Base-by-base conservation (phyloP, 1,284 basidiomycete species). In the Acaromyces ingoldii region DNA sequence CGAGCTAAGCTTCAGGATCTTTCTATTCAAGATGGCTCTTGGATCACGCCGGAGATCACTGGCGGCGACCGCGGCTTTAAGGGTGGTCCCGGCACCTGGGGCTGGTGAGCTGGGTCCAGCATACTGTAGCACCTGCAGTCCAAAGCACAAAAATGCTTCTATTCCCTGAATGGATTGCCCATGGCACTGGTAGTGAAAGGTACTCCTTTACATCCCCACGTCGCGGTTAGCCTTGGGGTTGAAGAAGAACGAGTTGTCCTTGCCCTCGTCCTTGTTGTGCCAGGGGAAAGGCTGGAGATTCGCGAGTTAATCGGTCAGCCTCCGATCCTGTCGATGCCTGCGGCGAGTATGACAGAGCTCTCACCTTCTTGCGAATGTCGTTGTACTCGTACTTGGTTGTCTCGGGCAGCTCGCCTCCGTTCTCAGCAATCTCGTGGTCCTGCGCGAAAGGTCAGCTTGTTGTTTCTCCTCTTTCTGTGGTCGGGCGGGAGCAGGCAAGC, bases 11-110 rank as follows among this genome's bases (percentile, higher is more conserved):
- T 24, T 4, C 21, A 3, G 24, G 22, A 22, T 43, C 28, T 46
- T 21, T 3, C 15, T 38, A 31, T 6, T 30, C 41, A 31, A 68
- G 69, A 70, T 37, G 70, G 65, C 15, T 65, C 62, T 9, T 73
- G 70, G 69, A 70, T 68, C 46, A 72, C 69, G 19, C 67, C 69
- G 25, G 67, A 70, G 56, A 73, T 73, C 41, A 70, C 61, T 6
- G 70, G 70, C 11, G 70, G 70, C 4, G 57, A 70, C 24, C 56
- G 60, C 42, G 70, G 70, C 33, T 68, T 73, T 45, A 73, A 73
- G 58, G 70, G 69, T 47, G 70, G 67, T 64, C 31, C 48, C 5
- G 48, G 48, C 17, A 49, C 48, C 4, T 49, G 48, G 48, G 48
- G 48, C 11, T 49, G 48, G 48, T 49, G 22, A 26, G n/a, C n/a